Evolutionary conservation across 768 basidiomycete genomes (phyloP), one percentile per base, ranked within the genome.

Genomic region (Crepidotus variabilis): DNA sequence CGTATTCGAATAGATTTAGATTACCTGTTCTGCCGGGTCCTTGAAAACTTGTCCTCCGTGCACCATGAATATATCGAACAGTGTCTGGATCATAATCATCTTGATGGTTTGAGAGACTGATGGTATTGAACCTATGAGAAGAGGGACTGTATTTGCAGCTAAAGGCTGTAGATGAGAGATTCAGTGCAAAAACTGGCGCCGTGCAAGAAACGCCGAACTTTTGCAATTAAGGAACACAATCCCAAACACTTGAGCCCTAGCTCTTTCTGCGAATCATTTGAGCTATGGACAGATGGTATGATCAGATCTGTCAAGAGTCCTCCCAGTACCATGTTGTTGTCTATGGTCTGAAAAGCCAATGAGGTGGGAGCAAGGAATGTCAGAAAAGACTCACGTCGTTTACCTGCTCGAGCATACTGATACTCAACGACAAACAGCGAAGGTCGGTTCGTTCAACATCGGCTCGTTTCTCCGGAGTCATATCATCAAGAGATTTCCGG

Each of bases 1-100:
- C n/a, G 22, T 14, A 20, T 4, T 16, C 16, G 10, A 1, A 28
- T 23, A 20, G 33, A 28, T 51, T 63, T 49, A 51, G 70, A 71
- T 52, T 67, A 64, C 7, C 58, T 61, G 10, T 48, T 60, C 39
- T 69, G 70, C n/a, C 68, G 69, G 2, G 39, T 43, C 11, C 5
- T 71, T 74, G 68, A 68, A 90, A 78, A 67, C 52, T 10, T 49
- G 79, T 80, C 46, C 74, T 55, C 90, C 87, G 59, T 96, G 88
- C 0, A 90, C 84, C 85, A 94, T 94, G 52, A 95, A 71, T 35
- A 93, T 77, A 68, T 97, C 94, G 63, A 96, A 92, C 3, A 94
- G 68, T 54, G 89, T 81, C 63, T 92, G 84, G n/a, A 92, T 70
- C n/a, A 90, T 78, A 48, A 79, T 82, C 10, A 84, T 70, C 71